Percentiles rank a stretch among this genome's conserved stretches.
Conservation (phyloP, 306 rosid genomes). For the Quercus wislizeni region DNA sequence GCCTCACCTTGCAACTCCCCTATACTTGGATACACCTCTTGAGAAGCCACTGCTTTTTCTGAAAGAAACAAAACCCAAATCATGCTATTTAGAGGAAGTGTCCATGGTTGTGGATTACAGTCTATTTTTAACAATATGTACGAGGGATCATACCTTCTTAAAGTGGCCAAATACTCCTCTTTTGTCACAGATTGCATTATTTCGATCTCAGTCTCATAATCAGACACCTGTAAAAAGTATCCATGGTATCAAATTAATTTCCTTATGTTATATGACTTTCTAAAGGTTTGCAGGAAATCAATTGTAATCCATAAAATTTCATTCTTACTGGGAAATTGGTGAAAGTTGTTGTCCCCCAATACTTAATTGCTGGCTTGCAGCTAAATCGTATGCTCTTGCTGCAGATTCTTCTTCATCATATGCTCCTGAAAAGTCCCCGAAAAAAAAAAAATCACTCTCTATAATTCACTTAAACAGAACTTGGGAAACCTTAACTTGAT, state of each 20-base stretch:
- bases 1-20: constrained; percentile 84
- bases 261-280: background rate
- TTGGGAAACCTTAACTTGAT: too few species aligned
- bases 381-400: constrained; percentile 93
- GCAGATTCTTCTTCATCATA: constrained; percentile 93
- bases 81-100: background rate
- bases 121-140: background rate
- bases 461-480: background rate
- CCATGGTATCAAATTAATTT: background rate
- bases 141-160: constrained; percentile 60
- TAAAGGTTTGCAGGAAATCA: background rate
- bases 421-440: constrained; percentile 52
- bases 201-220: constrained; percentile 73
- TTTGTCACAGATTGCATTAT: constrained; percentile 70
- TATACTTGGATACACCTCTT: constrained; percentile 88
- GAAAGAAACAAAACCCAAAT: constrained; percentile 11
- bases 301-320: background rate
- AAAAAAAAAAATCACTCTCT: background rate
- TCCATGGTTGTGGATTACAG: background rate
- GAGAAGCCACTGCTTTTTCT: constrained; percentile 96
- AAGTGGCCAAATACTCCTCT: constrained; percentile 87
- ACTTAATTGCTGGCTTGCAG: constrained; percentile 55
- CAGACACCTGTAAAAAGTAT: constrained; percentile 43
- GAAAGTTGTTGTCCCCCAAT: constrained; percentile 83
- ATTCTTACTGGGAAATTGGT: constrained; percentile 72